A percentile compares a stretch with the other conserved stretches of the same genome.
These are phyloP conservation scores for Candida freyschussii DNA, from an alignment of 1,139 yeast genomes.

Conservation along the genomic window DNA sequence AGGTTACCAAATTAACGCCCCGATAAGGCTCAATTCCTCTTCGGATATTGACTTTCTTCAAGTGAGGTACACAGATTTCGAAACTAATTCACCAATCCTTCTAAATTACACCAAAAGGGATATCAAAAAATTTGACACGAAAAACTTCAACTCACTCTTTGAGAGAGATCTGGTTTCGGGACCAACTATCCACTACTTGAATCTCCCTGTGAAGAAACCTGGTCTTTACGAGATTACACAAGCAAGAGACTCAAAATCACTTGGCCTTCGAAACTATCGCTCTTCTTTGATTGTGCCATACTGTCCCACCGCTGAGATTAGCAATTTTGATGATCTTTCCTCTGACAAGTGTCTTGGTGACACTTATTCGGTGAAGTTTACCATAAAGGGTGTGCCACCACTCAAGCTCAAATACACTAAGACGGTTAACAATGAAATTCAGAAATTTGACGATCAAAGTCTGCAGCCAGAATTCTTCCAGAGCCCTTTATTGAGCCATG, in stretches of 20 bases:
- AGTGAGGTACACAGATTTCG: slow-evolving; percentile 56
- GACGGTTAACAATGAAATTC: slow-evolving; percentile 46
- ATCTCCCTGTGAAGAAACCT: slow-evolving; percentile 54
- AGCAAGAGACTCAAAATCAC: slow-evolving; percentile 61
- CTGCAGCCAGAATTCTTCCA: slow-evolving; percentile 43
- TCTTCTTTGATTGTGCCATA: slow-evolving; percentile 63
- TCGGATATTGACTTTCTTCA: slow-evolving; percentile 66
- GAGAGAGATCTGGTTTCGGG: slow-evolving; percentile 30
- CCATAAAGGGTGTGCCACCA: slow-evolving; percentile 73
- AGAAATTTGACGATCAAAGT: slow-evolving; percentile 40
- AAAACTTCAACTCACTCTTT: slow-evolving; percentile 35
- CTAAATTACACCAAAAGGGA: slow-evolving; percentile 56
- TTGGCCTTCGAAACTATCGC: slow-evolving; percentile 59
- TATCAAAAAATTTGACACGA: slow-evolving; percentile 40
- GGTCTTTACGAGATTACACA: slow-evolving; percentile 69
- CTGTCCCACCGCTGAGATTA: slow-evolving; percentile 56
- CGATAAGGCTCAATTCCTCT: slow-evolving; percentile 79
- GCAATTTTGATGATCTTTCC: slow-evolving; percentile 24
- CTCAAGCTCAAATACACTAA: slow-evolving; percentile 57
- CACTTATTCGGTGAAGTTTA: slow-evolving; percentile 47
- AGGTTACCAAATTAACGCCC: slow-evolving; percentile 41
- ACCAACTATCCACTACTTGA: slow-evolving; percentile 40
- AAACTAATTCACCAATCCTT: slow-evolving; percentile 42
- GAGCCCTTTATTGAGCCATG: slow-evolving; percentile 29
- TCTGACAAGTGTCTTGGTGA: slow-evolving; percentile 65